A percentile compares a stretch with the other conserved stretches of the same genome.
Evolutionary conservation across 2,329 filamentous ascomycete species (phyloP).

Genomic region (Thielaviopsis populi): DNA sequence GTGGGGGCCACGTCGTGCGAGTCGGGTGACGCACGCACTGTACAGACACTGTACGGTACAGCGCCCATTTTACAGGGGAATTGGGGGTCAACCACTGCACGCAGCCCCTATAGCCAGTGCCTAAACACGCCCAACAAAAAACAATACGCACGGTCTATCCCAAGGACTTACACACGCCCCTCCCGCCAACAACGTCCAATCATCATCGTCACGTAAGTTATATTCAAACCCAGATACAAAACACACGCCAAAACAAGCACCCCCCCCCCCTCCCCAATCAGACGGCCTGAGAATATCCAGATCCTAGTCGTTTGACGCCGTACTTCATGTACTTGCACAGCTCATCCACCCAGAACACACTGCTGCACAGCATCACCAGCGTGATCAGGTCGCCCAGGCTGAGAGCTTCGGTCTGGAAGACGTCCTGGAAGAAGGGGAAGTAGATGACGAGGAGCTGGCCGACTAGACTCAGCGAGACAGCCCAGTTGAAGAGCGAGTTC

Average conservation of each 20-base stretch:
- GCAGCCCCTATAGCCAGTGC: neutral
- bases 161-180: neutral
- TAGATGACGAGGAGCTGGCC: constrained; percentile 90
- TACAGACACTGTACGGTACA: neutral
- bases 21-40: neutral
- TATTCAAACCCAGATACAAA: constrained; percentile 7
- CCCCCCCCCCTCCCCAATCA: too few species aligned
- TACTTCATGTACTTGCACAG: constrained; percentile 63
- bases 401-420: constrained; percentile 91
- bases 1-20: constrained; percentile 1
- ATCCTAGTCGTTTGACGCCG: constrained; percentile 40
- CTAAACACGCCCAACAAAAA: neutral
- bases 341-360: constrained; percentile 93
- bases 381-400: constrained; percentile 56
- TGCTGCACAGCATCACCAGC: constrained; percentile 63
- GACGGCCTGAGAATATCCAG: constrained; percentile 32
- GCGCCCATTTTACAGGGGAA: neutral
- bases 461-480: constrained; percentile 67
- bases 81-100: neutral
- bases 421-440: constrained; percentile 78
- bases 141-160: neutral
- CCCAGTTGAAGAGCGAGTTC: constrained; percentile 94
- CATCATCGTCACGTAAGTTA: constrained; percentile 2
- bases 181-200: neutral
- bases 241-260: constrained; percentile 3